phyloP scores from a whole-genome alignment of 768 basidiomycete species.

The Naganishia vishniacii region DNA sequence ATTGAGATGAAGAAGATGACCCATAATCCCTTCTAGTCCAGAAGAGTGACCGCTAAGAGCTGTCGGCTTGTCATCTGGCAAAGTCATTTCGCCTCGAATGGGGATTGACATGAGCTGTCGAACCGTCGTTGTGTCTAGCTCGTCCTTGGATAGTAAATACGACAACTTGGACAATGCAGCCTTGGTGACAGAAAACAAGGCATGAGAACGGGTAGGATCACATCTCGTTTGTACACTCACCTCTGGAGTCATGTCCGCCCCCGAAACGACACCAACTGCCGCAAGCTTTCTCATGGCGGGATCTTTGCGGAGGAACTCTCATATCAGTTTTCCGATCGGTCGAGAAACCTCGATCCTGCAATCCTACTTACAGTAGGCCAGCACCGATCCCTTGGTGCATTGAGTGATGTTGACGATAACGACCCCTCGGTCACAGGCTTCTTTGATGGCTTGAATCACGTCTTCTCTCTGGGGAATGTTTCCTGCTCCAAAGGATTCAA shows the following conservation, averaged over 20 bases:
- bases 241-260: constrained; percentile 95
- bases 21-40: constrained; percentile 17
- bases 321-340: constrained; percentile 54
- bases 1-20: constrained; percentile 57
- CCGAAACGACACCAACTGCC: constrained; percentile 67
- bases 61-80: constrained; percentile 52
- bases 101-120: constrained; percentile 69
- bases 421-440: constrained; percentile 74
- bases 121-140: constrained; percentile 48
- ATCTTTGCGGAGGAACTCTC: constrained; percentile 8
- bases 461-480: constrained; percentile 81
- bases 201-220: too few relatives aligned
- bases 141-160: constrained; percentile 73
- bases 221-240: too few relatives aligned
- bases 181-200: constrained; percentile 55
- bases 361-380: constrained; percentile 38
- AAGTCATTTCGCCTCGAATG: constrained; percentile 81
- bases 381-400: constrained; percentile 78
- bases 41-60: constrained; percentile 49
- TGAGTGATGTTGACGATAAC: constrained; percentile 82
- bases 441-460: constrained; percentile 66
- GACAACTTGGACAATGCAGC: constrained; percentile 80
- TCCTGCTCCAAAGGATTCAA: constrained; percentile 88
- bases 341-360: constrained; percentile 53
- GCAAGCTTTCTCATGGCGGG: constrained; percentile 18